These are phyloP conservation scores for Avena atlantica DNA, from an alignment of 176 grass and related monocot species.

Conservation along the genomic window DNA sequence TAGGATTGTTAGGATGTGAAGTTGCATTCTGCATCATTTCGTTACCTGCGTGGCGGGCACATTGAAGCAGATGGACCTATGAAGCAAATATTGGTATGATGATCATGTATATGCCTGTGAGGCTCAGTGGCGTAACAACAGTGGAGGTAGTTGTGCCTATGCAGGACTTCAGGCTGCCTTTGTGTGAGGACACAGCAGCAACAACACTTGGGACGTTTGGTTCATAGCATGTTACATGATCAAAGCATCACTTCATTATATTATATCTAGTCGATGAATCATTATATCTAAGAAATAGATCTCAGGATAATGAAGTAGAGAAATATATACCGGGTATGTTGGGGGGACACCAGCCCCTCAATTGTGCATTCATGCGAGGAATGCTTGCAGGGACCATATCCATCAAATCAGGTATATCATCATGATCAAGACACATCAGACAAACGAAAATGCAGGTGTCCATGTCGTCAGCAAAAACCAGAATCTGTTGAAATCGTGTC, in stretches of 20 bases:
- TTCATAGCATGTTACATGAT: too few relatives aligned
- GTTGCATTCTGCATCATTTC: conserved; percentile 13
- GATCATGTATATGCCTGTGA: conserved; percentile 19
- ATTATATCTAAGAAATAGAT: background rate
- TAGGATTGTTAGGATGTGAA: conserved; percentile 11
- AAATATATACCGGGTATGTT: background rate
- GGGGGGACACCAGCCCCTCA: background rate
- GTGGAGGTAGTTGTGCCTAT: conserved; percentile 35
- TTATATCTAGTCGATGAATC: background rate
- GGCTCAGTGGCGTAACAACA: background rate
- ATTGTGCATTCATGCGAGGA: conserved; percentile 21
- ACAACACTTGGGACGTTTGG: too few relatives aligned
- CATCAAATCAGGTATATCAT: conserved; percentile 32
- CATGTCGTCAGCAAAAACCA: conserved; percentile 34
- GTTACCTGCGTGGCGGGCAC: conserved; percentile 37
- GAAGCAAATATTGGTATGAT: conserved; percentile 37
- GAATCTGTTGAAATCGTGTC: conserved; percentile 33
- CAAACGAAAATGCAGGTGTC: conserved; percentile 42
- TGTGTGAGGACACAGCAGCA: background rate
- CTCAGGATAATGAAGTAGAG: background rate
- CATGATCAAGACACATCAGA: conserved; percentile 37
- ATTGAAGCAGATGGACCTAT: conserved; percentile 46
- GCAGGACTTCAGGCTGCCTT: background rate
- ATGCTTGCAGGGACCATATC: conserved; percentile 12
- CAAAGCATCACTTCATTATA: background rate